phyloP scores from a whole-genome alignment of 2,329 filamentous ascomycete species.

The Paecilomyces sp. region DNA sequence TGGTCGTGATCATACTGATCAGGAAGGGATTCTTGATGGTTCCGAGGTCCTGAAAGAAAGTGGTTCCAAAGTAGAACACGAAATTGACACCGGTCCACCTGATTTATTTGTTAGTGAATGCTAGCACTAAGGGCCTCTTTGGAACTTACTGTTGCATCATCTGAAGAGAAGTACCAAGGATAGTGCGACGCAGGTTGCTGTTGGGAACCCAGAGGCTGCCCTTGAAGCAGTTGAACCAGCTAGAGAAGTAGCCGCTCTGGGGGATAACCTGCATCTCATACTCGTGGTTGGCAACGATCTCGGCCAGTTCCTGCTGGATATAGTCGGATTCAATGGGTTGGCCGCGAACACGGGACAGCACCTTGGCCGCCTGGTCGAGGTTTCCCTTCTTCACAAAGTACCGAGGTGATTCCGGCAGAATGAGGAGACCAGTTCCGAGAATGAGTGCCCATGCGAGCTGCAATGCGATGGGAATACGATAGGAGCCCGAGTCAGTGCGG shows the following conservation, averaged over 20 bases:
- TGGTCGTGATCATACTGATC: slow-evolving; percentile 76
- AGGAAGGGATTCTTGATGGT: slow-evolving; percentile 68
- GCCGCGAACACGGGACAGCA: slow-evolving; percentile 64
- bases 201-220: slow-evolving; percentile 47
- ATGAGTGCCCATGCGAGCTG: slow-evolving; percentile 78
- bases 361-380: slow-evolving; percentile 55
- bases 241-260: slow-evolving; percentile 55
- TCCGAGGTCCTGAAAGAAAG: slow-evolving; percentile 73
- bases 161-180: slow-evolving; percentile 65
- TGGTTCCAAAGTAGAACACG: slow-evolving; percentile 80
- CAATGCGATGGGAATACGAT: slow-evolving; percentile 73
- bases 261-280: slow-evolving; percentile 69
- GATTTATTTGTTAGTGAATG: neutral
- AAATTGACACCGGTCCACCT: slow-evolving; percentile 78
- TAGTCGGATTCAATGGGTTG: slow-evolving; percentile 66
- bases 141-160: slow-evolving; percentile 63
- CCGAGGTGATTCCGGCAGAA: slow-evolving; percentile 79
- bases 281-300: slow-evolving; percentile 84
- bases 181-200: slow-evolving; percentile 57
- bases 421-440: slow-evolving; percentile 61
- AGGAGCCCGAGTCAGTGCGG: slow-evolving; percentile 56
- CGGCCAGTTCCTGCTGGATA: slow-evolving; percentile 70
- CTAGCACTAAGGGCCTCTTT: no score
- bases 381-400: slow-evolving; percentile 76
- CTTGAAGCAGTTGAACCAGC: slow-evolving; percentile 61